A percentile compares a stretch with the other conserved stretches of the same genome.
Evolutionary conservation across 2,329 filamentous ascomycete genomes (phyloP).

Genomic region (Colletotrichum coccodes): DNA sequence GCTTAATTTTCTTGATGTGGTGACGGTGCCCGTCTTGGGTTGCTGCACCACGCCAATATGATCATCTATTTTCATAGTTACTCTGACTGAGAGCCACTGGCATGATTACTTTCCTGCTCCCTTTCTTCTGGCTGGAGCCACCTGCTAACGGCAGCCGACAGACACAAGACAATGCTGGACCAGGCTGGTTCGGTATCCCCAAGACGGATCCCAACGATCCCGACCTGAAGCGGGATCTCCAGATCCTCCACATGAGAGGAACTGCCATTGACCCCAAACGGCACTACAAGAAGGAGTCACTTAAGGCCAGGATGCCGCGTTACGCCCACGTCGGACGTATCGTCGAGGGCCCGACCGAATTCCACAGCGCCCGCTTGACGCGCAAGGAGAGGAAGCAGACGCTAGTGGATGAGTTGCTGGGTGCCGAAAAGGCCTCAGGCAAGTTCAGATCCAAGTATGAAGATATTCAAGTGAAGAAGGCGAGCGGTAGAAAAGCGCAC

Average conservation of each 20-base stretch:
- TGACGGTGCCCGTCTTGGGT: constrained; percentile 52
- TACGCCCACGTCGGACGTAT: constrained; percentile 92
- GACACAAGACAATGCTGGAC: constrained; percentile 71
- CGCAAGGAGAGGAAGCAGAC: constrained; percentile 91
- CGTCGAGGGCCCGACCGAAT: constrained; percentile 89
- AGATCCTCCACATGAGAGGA: constrained; percentile 88
- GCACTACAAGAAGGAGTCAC: constrained; percentile 88
- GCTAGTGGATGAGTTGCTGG: constrained; percentile 85
- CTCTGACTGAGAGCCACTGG: constrained; percentile 64
- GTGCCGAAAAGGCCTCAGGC: constrained; percentile 69
- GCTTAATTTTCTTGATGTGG: constrained; percentile 36
- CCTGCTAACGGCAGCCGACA: neutral
- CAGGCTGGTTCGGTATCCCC: constrained; percentile 89
- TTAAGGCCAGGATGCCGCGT: constrained; percentile 77
- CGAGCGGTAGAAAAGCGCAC: constrained; percentile 87
- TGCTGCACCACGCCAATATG: constrained; percentile 64
- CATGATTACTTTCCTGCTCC: neutral
- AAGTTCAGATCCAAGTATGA: constrained; percentile 90
- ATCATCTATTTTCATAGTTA: constrained; percentile 75
- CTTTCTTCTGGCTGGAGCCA: neutral
- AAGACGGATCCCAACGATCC: constrained; percentile 84
- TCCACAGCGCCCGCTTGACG: constrained; percentile 80
- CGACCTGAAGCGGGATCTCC: constrained; percentile 87
- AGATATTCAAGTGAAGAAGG: constrained; percentile 84
- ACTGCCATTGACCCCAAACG: constrained; percentile 85